Percentiles rank a stretch among this genome's conserved stretches.
phyloP scores from a whole-genome alignment of 176 grass and related monocot genomes.

The Dactylis glomerata region DNA sequence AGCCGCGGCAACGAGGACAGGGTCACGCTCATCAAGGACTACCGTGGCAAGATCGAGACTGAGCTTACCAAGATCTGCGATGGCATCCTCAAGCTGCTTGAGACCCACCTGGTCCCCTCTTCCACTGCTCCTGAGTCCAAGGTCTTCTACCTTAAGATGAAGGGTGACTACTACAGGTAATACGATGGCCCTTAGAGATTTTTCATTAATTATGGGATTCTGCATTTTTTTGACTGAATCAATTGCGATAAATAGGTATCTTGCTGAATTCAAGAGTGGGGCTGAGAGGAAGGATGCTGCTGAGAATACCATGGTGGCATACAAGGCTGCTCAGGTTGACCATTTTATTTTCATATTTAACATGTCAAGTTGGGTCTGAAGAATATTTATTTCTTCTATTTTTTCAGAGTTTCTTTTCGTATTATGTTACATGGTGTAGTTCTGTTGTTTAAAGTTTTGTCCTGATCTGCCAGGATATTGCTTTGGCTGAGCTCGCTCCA shows the following conservation, averaged over 20 bases:
- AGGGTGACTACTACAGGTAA: constrained; percentile 97
- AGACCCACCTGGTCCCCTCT: constrained; percentile 82
- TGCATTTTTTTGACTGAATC: constrained; percentile 25
- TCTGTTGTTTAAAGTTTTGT: background rate
- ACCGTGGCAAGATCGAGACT: constrained; percentile 70
- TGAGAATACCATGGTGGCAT: too few relatives aligned
- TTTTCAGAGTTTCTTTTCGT: background rate
- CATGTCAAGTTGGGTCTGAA: background rate
- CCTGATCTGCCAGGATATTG: constrained; percentile 63
- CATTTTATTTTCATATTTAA: background rate
- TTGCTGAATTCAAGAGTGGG: constrained; percentile 75
- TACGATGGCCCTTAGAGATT: background rate
- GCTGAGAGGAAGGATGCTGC: constrained; percentile 76
- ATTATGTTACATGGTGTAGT: background rate
- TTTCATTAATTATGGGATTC: background rate
- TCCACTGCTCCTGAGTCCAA: constrained; percentile 69
- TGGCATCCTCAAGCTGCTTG: constrained; percentile 69
- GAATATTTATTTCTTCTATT: background rate
- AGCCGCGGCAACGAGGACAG: constrained; percentile 73
- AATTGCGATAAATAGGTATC: constrained; percentile 61
- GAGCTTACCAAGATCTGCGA: constrained; percentile 82
- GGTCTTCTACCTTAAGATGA: constrained; percentile 97
- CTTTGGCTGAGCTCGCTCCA: constrained; percentile 65
- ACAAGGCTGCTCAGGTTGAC: constrained; percentile 68
- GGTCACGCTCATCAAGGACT: constrained; percentile 67